phyloP scores from a whole-genome alignment of 225 moss, liverwort and hornwort genomes.

The Physcomitrellopsis africana region DNA sequence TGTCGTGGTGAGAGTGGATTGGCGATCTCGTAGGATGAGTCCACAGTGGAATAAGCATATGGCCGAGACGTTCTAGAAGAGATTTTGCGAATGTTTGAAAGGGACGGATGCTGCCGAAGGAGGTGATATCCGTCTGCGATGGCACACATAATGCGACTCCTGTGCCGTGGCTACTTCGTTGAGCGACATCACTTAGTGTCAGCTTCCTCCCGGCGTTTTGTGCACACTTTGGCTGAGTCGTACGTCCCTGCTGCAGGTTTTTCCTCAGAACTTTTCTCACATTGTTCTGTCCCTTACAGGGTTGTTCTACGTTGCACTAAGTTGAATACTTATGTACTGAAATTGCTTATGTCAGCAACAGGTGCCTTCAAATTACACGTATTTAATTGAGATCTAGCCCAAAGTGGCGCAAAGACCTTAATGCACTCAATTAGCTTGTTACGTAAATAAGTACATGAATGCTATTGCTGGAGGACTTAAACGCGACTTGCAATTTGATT shows the following conservation, averaged over 20 bases:
- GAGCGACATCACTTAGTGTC: conserved; percentile 33
- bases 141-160: conserved; percentile 45
- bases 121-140: conserved; percentile 29
- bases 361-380: background rate
- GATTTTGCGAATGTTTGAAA: conserved; percentile 1
- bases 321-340: background rate
- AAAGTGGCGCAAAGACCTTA: background rate
- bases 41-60: background rate
- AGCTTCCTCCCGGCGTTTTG: conserved; percentile 36
- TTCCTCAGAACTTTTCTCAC: background rate
- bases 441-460: background rate
- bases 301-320: background rate
- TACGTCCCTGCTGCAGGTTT: conserved; percentile 35
- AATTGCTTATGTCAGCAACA: background rate
- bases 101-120: conserved; percentile 26
- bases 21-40: conserved; percentile 12
- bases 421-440: background rate
- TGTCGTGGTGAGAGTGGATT: background rate
- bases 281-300: background rate
- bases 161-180: conserved; percentile 36
- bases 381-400: background rate
- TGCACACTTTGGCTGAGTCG: conserved; percentile 41
- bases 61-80: background rate
- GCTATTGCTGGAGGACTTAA: background rate
- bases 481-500: background rate